These are phyloP conservation scores for Pythium grandisporangium DNA, from an alignment of 352 stramenopile genomes.

Conservation along the genomic window DNA sequence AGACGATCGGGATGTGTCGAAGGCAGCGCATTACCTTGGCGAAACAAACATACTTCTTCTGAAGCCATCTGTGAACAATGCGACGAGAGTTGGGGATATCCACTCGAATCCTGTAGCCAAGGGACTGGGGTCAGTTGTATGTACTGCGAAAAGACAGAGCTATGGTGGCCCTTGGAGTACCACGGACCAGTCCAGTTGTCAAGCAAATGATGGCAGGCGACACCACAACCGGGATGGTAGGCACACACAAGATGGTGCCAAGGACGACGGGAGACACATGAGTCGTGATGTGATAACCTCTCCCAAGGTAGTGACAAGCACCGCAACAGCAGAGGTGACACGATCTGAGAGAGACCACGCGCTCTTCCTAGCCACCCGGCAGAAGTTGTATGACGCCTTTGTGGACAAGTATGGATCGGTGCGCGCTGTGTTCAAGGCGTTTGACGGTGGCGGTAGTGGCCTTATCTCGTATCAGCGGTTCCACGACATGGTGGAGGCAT, in stretches of 20 bases:
- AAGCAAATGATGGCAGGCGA: slow-evolving; percentile 3
- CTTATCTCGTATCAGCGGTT: slow-evolving; percentile 74
- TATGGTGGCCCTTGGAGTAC: too few species aligned
- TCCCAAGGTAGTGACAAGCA: too few species aligned
- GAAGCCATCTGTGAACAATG: slow-evolving; percentile 30
- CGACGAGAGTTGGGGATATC: too few species aligned
- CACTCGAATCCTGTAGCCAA: too few species aligned
- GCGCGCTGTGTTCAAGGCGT: slow-evolving; percentile 63
- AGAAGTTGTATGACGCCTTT: slow-evolving; percentile 53
- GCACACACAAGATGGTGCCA: too few species aligned
- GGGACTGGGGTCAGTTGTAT: too few species aligned
- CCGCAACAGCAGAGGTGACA: too few species aligned
- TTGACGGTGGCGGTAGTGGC: slow-evolving; percentile 53
- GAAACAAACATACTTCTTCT: slow-evolving; percentile 39
- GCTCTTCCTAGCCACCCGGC: slow-evolving; percentile 26
- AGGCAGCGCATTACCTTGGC: slow-evolving; percentile 16
- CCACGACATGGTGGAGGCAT: slow-evolving; percentile 58
- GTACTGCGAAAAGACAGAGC: too few species aligned
- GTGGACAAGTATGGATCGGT: slow-evolving; percentile 72
- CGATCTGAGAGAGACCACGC: too few species aligned
- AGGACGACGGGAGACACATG: too few species aligned
- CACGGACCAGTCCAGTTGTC: too few species aligned
- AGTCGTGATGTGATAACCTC: too few species aligned
- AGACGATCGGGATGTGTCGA: slow-evolving; percentile 6
- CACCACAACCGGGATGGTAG: not conserved